Evolutionary conservation across 768 basidiomycete species (phyloP).

Genomic region (Chalciporus sphaerocephalus): DNA sequence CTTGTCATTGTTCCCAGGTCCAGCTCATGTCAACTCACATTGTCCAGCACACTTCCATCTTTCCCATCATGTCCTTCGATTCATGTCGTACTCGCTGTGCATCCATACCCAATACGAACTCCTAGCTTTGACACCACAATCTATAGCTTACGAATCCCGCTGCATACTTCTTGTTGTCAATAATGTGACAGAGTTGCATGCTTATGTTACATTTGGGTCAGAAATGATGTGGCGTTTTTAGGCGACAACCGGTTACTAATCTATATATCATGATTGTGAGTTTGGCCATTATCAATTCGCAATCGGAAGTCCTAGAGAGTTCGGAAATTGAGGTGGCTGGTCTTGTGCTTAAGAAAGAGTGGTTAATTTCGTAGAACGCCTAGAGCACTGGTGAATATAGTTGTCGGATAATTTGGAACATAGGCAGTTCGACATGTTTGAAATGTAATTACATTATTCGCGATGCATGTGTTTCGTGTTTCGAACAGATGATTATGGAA

Average conservation of each 20-base stretch:
- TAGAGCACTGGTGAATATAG: no score
- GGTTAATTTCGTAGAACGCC: not conserved
- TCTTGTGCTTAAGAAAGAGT: not conserved
- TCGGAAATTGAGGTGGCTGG: conserved; percentile 18
- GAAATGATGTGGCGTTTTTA: not conserved
- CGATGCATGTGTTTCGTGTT: no score
- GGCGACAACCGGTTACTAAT: not conserved
- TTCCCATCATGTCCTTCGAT: conserved; percentile 17
- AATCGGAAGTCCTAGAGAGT: conserved; percentile 2
- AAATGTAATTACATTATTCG: no score
- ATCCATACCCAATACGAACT: conserved; percentile 19
- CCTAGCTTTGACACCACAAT: conserved; percentile 10
- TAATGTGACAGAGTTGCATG: conserved; percentile 10
- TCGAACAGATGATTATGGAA: no score
- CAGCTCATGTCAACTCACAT: conserved; percentile 15
- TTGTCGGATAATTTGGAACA: no score
- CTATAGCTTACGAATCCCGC: conserved; percentile 14
- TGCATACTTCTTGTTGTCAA: conserved; percentile 12
- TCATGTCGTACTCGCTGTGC: conserved; percentile 7
- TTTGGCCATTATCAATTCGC: not conserved
- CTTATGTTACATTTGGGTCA: not conserved
- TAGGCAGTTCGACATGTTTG: no score
- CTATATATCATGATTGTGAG: no score
- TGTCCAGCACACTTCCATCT: conserved; percentile 10
- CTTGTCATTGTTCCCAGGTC: conserved; percentile 17